Evolutionary conservation across 768 basidiomycete species (phyloP).

Genomic region (Rhodotorula kratochvilovae): DNA sequence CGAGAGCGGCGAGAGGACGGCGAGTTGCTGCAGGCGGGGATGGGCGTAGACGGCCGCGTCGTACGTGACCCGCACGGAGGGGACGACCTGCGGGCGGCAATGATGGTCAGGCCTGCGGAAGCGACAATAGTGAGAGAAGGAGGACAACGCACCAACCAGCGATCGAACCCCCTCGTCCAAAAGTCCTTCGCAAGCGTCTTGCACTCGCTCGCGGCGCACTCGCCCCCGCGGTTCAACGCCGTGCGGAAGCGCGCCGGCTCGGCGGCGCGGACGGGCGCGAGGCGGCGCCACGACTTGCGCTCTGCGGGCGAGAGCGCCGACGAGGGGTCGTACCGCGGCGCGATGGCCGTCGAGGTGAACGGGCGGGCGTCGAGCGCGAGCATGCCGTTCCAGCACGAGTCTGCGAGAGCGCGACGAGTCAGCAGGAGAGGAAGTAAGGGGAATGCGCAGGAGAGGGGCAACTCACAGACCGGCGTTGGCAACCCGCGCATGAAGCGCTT

Average conservation of each 20-base stretch:
- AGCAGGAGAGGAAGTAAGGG: neutral
- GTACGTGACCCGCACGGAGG: conserved; percentile 34
- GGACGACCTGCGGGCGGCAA: conserved; percentile 16
- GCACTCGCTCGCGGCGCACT: conserved; percentile 34
- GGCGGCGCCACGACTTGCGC: neutral
- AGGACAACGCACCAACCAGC: conserved; percentile 27
- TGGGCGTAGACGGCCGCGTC: conserved; percentile 12
- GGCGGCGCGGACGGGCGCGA: neutral
- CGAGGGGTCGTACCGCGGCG: neutral
- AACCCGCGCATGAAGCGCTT: neutral
- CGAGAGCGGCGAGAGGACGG: neutral
- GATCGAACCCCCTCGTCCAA: conserved; percentile 30
- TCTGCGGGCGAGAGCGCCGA: neutral
- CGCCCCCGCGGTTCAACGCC: neutral
- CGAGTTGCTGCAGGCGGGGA: conserved; percentile 18
- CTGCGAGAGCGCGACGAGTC: neutral
- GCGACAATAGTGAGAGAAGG: neutral
- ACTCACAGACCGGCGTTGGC: conserved; percentile 33
- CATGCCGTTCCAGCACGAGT: conserved; percentile 45
- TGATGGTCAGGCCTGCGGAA: neutral
- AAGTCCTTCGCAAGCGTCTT: conserved; percentile 35
- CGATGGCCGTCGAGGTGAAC: conserved; percentile 19
- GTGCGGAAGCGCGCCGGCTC: neutral
- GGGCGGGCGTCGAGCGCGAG: conserved; percentile 40
- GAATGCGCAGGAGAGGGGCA: no score